Evolutionary conservation across 2,329 filamentous ascomycete species (phyloP).

Genomic region (Coniosporium tulheliwenetii): DNA sequence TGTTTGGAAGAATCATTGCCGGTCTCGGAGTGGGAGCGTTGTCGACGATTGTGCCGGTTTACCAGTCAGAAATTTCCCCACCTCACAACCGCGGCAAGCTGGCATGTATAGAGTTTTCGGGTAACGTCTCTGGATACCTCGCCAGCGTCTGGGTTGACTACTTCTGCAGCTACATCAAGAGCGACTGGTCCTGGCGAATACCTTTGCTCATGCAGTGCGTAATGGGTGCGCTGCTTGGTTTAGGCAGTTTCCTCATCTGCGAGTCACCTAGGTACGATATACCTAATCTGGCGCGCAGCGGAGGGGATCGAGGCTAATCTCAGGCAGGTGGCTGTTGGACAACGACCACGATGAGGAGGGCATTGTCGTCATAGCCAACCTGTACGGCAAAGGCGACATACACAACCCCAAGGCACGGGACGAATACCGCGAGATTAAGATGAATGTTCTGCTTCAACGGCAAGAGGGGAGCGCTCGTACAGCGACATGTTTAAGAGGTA

Average conservation of each 20-base stretch:
- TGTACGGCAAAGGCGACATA: conserved; percentile 91
- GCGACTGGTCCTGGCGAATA: conserved; percentile 75
- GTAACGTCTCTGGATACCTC: conserved; percentile 90
- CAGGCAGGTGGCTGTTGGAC: conserved; percentile 75
- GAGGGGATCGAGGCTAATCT: conserved; percentile 9
- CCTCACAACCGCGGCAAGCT: conserved; percentile 92
- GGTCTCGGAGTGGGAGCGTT: conserved; percentile 35
- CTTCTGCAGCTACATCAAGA: conserved; percentile 81
- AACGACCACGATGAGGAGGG: conserved; percentile 98
- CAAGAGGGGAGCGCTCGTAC: conserved; percentile 89
- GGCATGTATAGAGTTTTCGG: conserved; percentile 94
- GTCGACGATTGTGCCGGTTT: conserved; percentile 36
- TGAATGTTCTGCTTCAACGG: conserved; percentile 83
- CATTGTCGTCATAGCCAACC: conserved; percentile 93
- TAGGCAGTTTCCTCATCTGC: conserved; percentile 84
- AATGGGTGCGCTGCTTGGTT: conserved; percentile 74
- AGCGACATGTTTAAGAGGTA: conserved; percentile 90
- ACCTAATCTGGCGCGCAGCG: too few relatives aligned
- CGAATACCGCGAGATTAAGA: conserved; percentile 97
- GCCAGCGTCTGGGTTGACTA: conserved; percentile 99
- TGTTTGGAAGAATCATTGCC: conserved; percentile 33
- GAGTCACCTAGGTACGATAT: conserved; percentile 69
- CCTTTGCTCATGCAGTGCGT: conserved; percentile 85
- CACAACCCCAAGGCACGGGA: conserved; percentile 85
- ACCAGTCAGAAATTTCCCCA: conserved; percentile 52